phyloP scores from a whole-genome alignment of 257 asterid genomes.

The Forsythia viridissima region DNA sequence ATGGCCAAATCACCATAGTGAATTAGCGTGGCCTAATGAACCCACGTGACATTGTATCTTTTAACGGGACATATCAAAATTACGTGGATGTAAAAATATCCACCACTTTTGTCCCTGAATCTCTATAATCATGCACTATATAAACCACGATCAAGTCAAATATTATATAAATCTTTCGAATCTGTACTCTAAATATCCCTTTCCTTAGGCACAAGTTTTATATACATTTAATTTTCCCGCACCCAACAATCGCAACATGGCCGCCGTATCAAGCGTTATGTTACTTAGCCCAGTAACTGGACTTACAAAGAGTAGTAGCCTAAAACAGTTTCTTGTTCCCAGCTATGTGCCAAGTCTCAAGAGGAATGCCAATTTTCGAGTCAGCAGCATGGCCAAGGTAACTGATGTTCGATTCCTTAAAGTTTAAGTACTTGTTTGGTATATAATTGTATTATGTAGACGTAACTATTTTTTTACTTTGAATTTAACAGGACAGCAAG shows the following conservation, averaged over 20 bases:
- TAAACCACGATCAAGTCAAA: neutral
- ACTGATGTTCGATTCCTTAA: neutral
- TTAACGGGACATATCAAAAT: conserved; percentile 31
- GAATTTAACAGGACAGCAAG: conserved; percentile 31
- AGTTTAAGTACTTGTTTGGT: neutral
- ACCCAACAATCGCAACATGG: neutral
- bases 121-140: conserved; percentile 49
- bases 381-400: conserved; percentile 54
- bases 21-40: conserved; percentile 11
- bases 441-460: neutral
- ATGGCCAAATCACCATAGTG: neutral
- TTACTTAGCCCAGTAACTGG: conserved; percentile 20
- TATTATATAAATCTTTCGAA: neutral
- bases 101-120: conserved; percentile 32
- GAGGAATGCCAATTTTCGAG: conserved; percentile 35
- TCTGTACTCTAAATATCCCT: neutral
- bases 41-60: conserved; percentile 30
- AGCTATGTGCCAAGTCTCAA: conserved; percentile 22
- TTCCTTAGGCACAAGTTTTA: neutral
- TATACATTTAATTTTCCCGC: neutral
- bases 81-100: conserved; percentile 45
- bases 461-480: neutral
- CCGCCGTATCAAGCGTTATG: conserved; percentile 2
- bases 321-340: conserved; percentile 17
- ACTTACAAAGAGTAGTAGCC: conserved; percentile 3